Base-by-base conservation (phyloP, 768 basidiomycete species). In the Podaxis sp. region DNA sequence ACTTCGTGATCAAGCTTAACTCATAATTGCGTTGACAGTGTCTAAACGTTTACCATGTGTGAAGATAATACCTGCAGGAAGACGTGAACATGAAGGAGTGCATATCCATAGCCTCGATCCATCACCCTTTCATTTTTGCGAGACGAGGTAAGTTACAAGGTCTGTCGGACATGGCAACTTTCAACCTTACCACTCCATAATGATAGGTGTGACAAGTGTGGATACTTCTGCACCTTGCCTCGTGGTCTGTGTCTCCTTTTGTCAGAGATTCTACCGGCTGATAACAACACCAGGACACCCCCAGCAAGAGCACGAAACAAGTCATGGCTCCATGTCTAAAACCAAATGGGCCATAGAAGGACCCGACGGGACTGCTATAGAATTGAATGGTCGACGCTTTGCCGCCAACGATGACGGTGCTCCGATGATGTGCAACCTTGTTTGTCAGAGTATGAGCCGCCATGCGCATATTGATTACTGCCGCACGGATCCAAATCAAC, bases 311-410 rank as follows among this genome's bases (percentile, higher is more conserved):
- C 86, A 88, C 38, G 85, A 86, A 47, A 88, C 86, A 0, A 77
- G 76, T 15, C 86, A 88, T 60, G 87, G 86, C 4, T 86, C 84
- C 2, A 87, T 87, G 85, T 81, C 84, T 0, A 77, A 73, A 60
- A 82, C 83, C 0, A 75, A 76, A 47, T 88, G 87, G 87, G 74
- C 80, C 0, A 68, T 87, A 3, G 84, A 86, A 55, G 82, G 80
- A 0, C 77, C 79, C 1, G 81, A 85, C 7, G 83, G 78, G 17
- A 76, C 75, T 2, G 70, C 73, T 1, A 61, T 86, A 0, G 87
- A 88, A 64, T 71, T 87, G 2, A 78, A 81, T 62, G 86, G 86
- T 2, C 79, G 79, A 59, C 82, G 77, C 63, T 88, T 85, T 67
- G 82, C 77, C 17, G 65, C 79, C 0, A 76, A 79, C 25, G 84